Evolutionary conservation across 192 early-diverging fungal species (phyloP).

Genomic region (Entophlyctis helioformis): DNA sequence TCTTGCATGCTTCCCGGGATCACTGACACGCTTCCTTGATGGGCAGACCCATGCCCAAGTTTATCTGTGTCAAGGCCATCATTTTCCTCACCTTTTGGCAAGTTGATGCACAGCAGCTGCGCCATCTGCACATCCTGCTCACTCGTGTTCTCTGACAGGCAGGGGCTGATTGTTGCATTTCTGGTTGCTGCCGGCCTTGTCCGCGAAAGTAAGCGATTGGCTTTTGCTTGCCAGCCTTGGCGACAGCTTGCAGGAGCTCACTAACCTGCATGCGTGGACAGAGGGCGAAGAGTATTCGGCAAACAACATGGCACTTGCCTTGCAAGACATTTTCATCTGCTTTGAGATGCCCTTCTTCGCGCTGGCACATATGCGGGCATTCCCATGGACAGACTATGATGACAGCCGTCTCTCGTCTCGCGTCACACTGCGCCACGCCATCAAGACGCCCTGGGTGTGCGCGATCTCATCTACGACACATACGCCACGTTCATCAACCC

Average conservation of each 20-base stretch:
- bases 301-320: slow-evolving; percentile 62
- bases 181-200: slow-evolving; percentile 66
- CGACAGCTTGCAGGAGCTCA: background rate
- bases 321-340: slow-evolving; percentile 87
- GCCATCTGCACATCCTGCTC: no score
- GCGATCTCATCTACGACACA: slow-evolving; percentile 74
- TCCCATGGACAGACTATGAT: slow-evolving; percentile 74
- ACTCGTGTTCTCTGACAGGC: no score
- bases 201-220: slow-evolving; percentile 39
- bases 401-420: slow-evolving; percentile 52
- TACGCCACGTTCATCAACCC: slow-evolving; percentile 67
- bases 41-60: slow-evolving; percentile 79
- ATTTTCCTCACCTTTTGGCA: slow-evolving; percentile 96
- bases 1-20: background rate
- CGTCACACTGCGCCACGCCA: slow-evolving; percentile 63
- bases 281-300: slow-evolving; percentile 32
- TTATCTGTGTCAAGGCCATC: slow-evolving; percentile 84
- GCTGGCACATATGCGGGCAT: slow-evolving; percentile 60
- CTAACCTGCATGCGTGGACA: slow-evolving; percentile 2
- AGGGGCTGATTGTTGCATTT: slow-evolving; percentile 67
- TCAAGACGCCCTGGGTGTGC: slow-evolving; percentile 72
- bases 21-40: background rate
- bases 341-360: slow-evolving; percentile 81
- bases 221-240: slow-evolving; percentile 1
- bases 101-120: no score